Conservation (phyloP, 75 land plant species). For the Selaginella tamariscina region DNA sequence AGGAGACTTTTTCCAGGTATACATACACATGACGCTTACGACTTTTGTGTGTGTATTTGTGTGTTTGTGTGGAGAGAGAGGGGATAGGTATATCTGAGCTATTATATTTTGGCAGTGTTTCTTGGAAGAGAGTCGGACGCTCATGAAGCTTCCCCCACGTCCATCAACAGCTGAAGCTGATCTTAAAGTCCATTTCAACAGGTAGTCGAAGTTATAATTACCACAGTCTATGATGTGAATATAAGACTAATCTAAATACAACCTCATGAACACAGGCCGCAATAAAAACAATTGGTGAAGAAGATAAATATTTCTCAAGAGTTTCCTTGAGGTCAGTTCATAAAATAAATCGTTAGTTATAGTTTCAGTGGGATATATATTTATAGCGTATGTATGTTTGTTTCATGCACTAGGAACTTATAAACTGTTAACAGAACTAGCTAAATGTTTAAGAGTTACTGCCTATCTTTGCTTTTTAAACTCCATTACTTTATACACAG, state of each 20-base stretch:
- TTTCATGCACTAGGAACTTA: too few relatives aligned
- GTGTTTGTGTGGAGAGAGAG: too few relatives aligned
- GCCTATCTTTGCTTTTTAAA: too few relatives aligned
- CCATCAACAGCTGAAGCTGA: slow-evolving; percentile 96
- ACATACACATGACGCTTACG: too few relatives aligned
- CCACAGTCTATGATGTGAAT: neutral
- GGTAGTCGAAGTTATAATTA: slow-evolving; percentile 29
- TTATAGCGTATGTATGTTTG: too few relatives aligned
- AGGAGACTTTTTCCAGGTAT: slow-evolving; percentile 98
- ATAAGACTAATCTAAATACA: neutral
- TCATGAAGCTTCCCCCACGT: slow-evolving; percentile 96
- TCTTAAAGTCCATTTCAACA: slow-evolving; percentile 95
- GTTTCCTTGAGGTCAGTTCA: slow-evolving; percentile 88
- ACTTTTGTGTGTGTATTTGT: too few relatives aligned
- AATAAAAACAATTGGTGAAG: slow-evolving; percentile 84
- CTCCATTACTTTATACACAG: too few relatives aligned
- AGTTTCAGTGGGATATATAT: too few relatives aligned
- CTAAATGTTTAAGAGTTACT: too few relatives aligned
- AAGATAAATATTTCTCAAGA: slow-evolving; percentile 86
- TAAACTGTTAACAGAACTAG: too few relatives aligned
- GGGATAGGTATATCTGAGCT: too few relatives aligned
- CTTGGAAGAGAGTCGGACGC: slow-evolving; percentile 85
- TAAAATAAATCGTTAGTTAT: too few relatives aligned
- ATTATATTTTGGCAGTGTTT: slow-evolving; percentile 52
- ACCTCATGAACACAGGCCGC: slow-evolving; percentile 56